phyloP scores from a whole-genome alignment of 164 flowering plant species.

The Umbilicus rupestris region DNA sequence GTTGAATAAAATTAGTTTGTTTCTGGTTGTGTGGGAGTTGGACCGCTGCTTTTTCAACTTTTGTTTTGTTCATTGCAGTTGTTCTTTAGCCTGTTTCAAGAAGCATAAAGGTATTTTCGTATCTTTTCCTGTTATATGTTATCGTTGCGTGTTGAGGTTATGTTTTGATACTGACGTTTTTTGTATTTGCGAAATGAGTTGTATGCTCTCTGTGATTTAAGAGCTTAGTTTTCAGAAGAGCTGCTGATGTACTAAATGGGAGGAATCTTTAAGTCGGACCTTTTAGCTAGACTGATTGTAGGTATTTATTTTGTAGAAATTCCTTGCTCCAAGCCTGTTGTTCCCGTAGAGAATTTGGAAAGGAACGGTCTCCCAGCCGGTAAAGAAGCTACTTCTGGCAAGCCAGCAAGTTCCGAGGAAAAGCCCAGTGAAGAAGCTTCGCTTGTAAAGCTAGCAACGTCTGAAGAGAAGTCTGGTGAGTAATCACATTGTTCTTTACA shows the following conservation, averaged over 20 bases:
- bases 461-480: not conserved
- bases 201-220: not conserved
- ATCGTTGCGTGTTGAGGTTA: too few species aligned
- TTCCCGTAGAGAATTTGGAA: not conserved
- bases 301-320: not conserved
- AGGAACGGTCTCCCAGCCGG: not conserved
- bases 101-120: slow-evolving; percentile 9
- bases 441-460: not conserved
- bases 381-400: not conserved
- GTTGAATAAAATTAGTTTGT: not conserved
- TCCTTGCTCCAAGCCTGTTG: not conserved
- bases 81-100: slow-evolving; percentile 12
- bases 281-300: not conserved
- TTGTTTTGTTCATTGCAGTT: slow-evolving; percentile 1
- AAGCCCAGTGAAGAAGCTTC: not conserved
- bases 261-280: too few species aligned
- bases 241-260: not conserved
- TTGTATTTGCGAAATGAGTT: not conserved
- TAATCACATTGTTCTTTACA: not conserved
- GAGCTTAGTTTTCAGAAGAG: too few species aligned
- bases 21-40: not conserved
- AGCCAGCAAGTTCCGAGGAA: not conserved
- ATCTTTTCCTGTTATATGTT: too few species aligned
- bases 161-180: not conserved
- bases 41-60: not conserved